These are phyloP conservation scores for Schizopora paradoxa DNA, from an alignment of 1,284 basidiomycete species.

Conservation along the genomic window DNA sequence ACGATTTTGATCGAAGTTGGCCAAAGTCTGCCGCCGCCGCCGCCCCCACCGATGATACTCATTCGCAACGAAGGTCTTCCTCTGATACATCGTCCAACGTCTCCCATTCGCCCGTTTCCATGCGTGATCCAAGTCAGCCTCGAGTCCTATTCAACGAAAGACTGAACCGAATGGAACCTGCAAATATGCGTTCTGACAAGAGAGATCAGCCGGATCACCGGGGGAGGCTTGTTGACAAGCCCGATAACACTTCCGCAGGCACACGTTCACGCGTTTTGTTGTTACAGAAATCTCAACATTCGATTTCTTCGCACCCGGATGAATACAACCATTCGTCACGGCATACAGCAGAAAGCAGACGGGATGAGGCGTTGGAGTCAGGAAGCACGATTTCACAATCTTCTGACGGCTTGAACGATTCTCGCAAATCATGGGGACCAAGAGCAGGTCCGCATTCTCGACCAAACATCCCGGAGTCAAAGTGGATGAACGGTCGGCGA, in stretches of 20 bases:
- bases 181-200: conserved; percentile 16
- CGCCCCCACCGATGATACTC: conserved; percentile 32
- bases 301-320: too few species aligned
- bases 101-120: conserved; percentile 34
- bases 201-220: conserved; percentile 11
- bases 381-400: not conserved
- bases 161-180: conserved; percentile 76
- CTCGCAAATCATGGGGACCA: not conserved
- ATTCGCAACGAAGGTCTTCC: conserved; percentile 29
- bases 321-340: conserved; percentile 27
- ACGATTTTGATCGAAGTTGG: conserved; percentile 93
- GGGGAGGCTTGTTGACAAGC: not conserved
- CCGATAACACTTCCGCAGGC: conserved; percentile 39
- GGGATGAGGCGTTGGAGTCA: not conserved
- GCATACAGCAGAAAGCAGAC: conserved; percentile 21
- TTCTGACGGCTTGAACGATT: not conserved
- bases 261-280: conserved; percentile 40
- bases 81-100: conserved; percentile 18
- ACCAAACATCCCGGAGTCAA: not conserved
- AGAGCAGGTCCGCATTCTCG: not conserved
- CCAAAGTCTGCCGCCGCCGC: conserved; percentile 53
- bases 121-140: conserved; percentile 37
- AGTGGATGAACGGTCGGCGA: not conserved
- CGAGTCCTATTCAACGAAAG: conserved; percentile 86
- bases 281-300: conserved; percentile 41